Evolutionary conservation across 2,329 filamentous ascomycete species (phyloP).

Genomic region (Aspergillus nomiae): DNA sequence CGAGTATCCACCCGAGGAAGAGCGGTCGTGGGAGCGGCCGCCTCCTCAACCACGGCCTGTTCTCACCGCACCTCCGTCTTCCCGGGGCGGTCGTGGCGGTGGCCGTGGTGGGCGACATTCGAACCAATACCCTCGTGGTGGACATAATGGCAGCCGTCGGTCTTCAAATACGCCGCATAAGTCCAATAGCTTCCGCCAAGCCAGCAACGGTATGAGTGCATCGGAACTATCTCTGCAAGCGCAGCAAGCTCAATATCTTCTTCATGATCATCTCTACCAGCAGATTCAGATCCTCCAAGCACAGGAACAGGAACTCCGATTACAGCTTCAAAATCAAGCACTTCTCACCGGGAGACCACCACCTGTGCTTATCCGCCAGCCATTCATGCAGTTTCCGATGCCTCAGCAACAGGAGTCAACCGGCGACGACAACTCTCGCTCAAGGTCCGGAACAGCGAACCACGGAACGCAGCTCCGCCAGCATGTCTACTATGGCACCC

Average conservation of each 20-base stretch:
- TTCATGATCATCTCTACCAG: constrained; percentile 53
- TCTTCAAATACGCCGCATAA: constrained; percentile 59
- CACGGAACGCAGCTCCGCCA: constrained; percentile 37
- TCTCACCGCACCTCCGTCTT: constrained; percentile 47
- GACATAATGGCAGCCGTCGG: constrained; percentile 52
- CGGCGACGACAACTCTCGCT: constrained; percentile 39
- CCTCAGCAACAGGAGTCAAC: constrained; percentile 38
- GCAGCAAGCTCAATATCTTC: constrained; percentile 49
- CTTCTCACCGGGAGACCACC: constrained; percentile 42
- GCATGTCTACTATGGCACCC: constrained; percentile 36
- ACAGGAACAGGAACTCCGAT: constrained; percentile 52
- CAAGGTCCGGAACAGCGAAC: constrained; percentile 41
- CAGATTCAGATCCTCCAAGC: constrained; percentile 54
- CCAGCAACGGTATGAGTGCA: constrained; percentile 37
- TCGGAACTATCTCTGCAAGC: constrained; percentile 46
- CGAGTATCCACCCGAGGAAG: constrained; percentile 82
- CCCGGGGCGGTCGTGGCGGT: constrained; percentile 52
- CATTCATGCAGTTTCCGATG: constrained; percentile 44
- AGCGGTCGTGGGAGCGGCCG: constrained; percentile 58
- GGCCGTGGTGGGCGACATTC: constrained; percentile 53
- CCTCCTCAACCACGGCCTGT: constrained; percentile 58
- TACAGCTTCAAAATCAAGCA: constrained; percentile 50
- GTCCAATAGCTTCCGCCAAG: constrained; percentile 40
- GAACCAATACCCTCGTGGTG: constrained; percentile 50
- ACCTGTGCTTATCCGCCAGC: constrained; percentile 44